Base-by-base conservation (phyloP, 306 rosid species). In the Acmispon strigosus region DNA sequence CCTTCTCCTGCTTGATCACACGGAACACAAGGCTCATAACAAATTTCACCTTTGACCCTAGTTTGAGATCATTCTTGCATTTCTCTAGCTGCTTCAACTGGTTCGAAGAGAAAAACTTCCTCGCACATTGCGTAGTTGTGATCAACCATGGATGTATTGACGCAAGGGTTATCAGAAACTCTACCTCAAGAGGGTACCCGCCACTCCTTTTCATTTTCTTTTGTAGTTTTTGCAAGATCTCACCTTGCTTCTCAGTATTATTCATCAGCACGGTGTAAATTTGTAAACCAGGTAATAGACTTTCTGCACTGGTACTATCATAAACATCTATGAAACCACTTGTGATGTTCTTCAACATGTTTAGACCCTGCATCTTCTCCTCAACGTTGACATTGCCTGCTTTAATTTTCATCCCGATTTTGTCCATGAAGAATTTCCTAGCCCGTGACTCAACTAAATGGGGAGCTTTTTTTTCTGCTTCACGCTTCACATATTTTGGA, bases 61-160 rank as follows among this genome's bases (percentile, higher is more conserved):
- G 81, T 76, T 78, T 87, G 36, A 90, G 24, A 74, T 93, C 94
- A 41, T 74, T 80, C 79, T 89, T 90, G 83, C 45, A 76, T 36
- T 60, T 73, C 6, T 89, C 98, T 51, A 93, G 88, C 48, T 76
- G 82, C 75, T 59, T 67, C 51, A 87, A 39, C 54, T 90, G 84
- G 47, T 63, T 74, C 0, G 11, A 7, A 2, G 20, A 49, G 39
- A 93, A 86, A 64, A 93, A 87, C 82, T 86, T 93, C 4, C 55
- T 43, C 37, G 92, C 93, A 51, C 90, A 93, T 8, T 62, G 78
- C 2, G 94, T 83, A 4, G 96, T 82, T 84, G 81, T 85, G 37
- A 90, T 75, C 74, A 93, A 55, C 98, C 96, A 93, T 8, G 98
- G 98, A 83, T 93, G 98, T 43, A 93, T 93, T 36, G 98, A 90